Percentiles rank a stretch among this genome's conserved stretches.
phyloP scores from a whole-genome alignment of 257 asterid genomes.

The Solanum gracilifrons region DNA sequence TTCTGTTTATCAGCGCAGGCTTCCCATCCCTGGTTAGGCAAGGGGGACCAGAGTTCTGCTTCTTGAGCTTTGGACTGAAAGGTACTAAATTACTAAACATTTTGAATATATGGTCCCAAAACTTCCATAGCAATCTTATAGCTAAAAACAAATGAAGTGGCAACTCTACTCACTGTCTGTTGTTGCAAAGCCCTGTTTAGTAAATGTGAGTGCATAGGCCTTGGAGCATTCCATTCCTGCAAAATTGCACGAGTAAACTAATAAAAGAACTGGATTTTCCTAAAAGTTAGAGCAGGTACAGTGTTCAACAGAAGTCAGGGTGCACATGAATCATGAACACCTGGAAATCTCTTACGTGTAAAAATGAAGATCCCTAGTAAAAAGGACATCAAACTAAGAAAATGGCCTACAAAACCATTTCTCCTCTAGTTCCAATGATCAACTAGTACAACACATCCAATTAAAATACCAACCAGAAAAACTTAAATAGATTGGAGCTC shows the following conservation, averaged over 20 bases:
- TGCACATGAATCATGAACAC: neutral
- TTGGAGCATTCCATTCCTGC: conserved; percentile 43
- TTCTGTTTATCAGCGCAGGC: conserved; percentile 10
- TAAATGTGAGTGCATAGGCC: conserved; percentile 20
- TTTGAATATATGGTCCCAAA: neutral
- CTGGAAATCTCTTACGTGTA: neutral
- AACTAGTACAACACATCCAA: neutral
- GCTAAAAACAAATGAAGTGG: neutral
- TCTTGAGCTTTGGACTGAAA: conserved; percentile 21
- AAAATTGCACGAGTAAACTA: neutral
- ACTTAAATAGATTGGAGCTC: neutral
- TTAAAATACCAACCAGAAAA: neutral
- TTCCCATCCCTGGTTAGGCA: conserved; percentile 36
- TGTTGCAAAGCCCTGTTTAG: conserved; percentile 20
- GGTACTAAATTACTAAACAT: neutral
- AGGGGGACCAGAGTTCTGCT: conserved; percentile 31
- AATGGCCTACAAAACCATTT: neutral
- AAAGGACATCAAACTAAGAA: neutral
- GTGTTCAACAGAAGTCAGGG: neutral
- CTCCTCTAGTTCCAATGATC: neutral
- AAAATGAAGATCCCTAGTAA: neutral
- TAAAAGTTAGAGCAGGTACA: neutral
- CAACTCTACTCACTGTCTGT: conserved; percentile 20
- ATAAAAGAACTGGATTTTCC: neutral
- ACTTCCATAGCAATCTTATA: neutral